A percentile compares a stretch with the other conserved stretches of the same genome.
Evolutionary conservation across 2,329 filamentous ascomycete species (phyloP).

Genomic region (Shiraia sp.): DNA sequence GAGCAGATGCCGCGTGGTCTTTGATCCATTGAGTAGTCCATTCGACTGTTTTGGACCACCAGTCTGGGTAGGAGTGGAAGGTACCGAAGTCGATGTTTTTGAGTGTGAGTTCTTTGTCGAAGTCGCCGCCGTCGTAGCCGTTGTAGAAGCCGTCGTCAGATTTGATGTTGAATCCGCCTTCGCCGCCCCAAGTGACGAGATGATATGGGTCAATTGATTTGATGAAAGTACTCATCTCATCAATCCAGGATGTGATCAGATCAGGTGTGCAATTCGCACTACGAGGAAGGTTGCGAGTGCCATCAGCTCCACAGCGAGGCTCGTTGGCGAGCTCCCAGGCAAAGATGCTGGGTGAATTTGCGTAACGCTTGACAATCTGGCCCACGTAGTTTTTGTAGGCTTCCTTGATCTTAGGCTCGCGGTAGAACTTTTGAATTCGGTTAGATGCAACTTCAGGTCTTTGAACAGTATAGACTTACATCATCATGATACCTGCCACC

Average conservation of each 20-base stretch:
- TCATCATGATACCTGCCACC: constrained; percentile 58
- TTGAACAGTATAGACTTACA: constrained; percentile 24
- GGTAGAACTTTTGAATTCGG: constrained; percentile 34
- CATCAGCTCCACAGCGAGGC: constrained; percentile 33
- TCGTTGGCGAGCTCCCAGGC: constrained; percentile 62
- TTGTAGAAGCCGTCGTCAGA: constrained; percentile 45
- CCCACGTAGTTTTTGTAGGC: constrained; percentile 56
- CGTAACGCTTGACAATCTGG: constrained; percentile 56
- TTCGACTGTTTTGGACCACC: constrained; percentile 57
- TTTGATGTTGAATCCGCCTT: constrained; percentile 42
- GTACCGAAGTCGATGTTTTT: constrained; percentile 58
- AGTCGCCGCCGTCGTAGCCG: constrained; percentile 56
- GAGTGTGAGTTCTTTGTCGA: constrained; percentile 55
- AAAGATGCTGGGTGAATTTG: constrained; percentile 54
- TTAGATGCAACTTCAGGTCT: background rate
- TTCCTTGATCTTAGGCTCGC: constrained; percentile 54
- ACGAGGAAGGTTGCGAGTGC: constrained; percentile 32
- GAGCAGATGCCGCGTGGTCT: constrained; percentile 54
- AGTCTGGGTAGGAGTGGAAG: constrained; percentile 62
- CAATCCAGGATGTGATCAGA: constrained; percentile 54
- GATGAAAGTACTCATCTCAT: constrained; percentile 60
- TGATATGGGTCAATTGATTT: constrained; percentile 58
- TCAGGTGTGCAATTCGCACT: constrained; percentile 42
- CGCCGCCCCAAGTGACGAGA: constrained; percentile 60
- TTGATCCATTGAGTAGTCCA: constrained; percentile 61